Percentiles rank a stretch among this genome's conserved stretches.
Evolutionary conservation across 306 rosid genomes (phyloP).

Genomic region (Pachyrhizus erosus): DNA sequence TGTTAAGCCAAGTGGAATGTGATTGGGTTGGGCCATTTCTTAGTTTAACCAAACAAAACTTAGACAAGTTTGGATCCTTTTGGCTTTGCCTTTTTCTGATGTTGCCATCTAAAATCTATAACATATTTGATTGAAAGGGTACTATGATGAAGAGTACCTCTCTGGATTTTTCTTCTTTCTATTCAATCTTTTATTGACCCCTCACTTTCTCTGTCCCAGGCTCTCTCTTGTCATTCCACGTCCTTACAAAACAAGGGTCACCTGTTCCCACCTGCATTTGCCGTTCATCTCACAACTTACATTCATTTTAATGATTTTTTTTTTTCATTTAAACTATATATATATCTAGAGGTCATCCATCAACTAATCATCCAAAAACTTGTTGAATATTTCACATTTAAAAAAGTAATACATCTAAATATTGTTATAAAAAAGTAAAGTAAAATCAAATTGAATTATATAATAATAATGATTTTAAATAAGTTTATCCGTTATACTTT

Average conservation of each 20-base stretch:
- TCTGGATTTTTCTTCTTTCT: background rate
- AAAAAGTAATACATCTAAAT: too few relatives aligned
- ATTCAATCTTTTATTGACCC: background rate
- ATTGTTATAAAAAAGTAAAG: too few relatives aligned
- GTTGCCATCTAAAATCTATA: background rate
- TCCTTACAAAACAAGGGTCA: background rate
- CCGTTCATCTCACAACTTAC: background rate
- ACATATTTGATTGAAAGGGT: background rate
- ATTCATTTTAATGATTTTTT: too few relatives aligned
- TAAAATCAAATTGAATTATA: too few relatives aligned
- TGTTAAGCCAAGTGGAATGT: background rate
- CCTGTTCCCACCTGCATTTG: background rate
- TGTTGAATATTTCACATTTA: too few relatives aligned
- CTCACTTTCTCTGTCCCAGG: background rate
- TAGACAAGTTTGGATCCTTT: background rate
- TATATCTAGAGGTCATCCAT: too few relatives aligned
- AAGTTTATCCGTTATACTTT: too few relatives aligned
- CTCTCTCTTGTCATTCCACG: background rate
- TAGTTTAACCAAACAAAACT: background rate
- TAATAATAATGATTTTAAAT: too few relatives aligned
- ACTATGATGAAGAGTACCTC: background rate
- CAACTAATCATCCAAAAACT: too few relatives aligned
- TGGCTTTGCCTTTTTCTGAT: background rate
- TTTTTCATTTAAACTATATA: too few relatives aligned
- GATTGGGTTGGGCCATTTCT: background rate